phyloP scores from a whole-genome alignment of 2,329 filamentous ascomycete genomes.

The Zalaria obscura region DNA sequence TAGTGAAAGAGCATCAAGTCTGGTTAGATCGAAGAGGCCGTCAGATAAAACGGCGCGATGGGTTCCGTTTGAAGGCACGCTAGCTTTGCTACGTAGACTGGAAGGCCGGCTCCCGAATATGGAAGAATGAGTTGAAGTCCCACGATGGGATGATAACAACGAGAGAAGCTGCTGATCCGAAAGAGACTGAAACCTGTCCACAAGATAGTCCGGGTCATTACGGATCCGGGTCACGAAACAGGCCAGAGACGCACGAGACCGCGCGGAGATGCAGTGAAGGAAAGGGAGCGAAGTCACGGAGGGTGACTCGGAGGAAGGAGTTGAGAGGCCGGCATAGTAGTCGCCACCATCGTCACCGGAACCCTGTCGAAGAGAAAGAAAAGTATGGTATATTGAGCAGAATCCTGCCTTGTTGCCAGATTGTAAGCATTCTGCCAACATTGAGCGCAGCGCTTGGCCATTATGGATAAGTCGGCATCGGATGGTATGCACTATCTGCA shows the following conservation, averaged over 20 bases:
- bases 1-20: conserved; percentile 73
- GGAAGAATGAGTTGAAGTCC: conserved; percentile 26
- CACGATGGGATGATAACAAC: background rate
- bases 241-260: conserved; percentile 39
- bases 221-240: conserved; percentile 70
- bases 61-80: conserved; percentile 33
- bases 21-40: conserved; percentile 73
- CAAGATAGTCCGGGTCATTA: conserved; percentile 77
- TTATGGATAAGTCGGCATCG: conserved; percentile 62
- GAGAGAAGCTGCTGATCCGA: conserved; percentile 57
- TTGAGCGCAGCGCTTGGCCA: conserved; percentile 60
- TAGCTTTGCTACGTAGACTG: conserved; percentile 23
- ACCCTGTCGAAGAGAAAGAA: conserved; percentile 50
- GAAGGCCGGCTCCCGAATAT: conserved; percentile 48
- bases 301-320: background rate
- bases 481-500: conserved; percentile 59
- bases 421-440: conserved; percentile 64
- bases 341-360: conserved; percentile 22
- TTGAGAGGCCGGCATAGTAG: background rate
- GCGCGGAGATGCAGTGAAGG: conserved; percentile 18
- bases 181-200: conserved; percentile 64
- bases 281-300: background rate
- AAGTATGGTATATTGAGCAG: conserved; percentile 58
- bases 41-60: conserved; percentile 55
- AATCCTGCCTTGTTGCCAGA: conserved; percentile 68